Percentiles rank a stretch among this genome's conserved stretches.
Conservation (phyloP, 202 grass and related monocot genomes). For the Musa balbisiana region DNA sequence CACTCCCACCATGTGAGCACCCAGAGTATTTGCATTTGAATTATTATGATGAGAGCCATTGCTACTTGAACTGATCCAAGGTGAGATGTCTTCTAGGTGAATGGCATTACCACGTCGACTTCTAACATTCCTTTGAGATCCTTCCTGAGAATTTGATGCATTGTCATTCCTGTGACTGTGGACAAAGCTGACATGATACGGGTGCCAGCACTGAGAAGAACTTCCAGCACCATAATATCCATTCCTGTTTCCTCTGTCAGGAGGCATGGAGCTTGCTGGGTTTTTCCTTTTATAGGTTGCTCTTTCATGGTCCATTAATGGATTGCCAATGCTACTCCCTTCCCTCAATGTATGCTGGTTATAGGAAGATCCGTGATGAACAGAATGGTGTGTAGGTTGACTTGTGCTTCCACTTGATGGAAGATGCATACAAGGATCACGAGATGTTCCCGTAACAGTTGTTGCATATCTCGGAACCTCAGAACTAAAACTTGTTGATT, state of each 20-base stretch:
- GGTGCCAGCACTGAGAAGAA: constrained; percentile 33
- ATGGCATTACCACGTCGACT: constrained; percentile 32
- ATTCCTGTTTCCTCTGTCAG: constrained; percentile 22
- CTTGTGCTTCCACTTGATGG: neutral
- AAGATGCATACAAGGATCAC: neutral
- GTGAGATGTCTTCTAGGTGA: constrained; percentile 40
- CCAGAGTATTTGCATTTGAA: constrained; percentile 37
- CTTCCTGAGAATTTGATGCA: constrained; percentile 30
- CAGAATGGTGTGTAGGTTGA: constrained; percentile 1
- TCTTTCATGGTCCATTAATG: constrained; percentile 26
- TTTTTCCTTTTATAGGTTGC: constrained; percentile 43
- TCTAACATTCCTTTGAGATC: constrained; percentile 82
- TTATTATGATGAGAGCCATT: constrained; percentile 22
- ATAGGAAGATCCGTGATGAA: neutral
- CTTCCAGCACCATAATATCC: constrained; percentile 37
- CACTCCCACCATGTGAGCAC: constrained; percentile 11
- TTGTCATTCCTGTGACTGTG: constrained; percentile 31
- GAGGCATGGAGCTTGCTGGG: constrained; percentile 15
- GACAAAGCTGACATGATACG: constrained; percentile 26
- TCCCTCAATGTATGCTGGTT: neutral
- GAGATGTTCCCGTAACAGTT: constrained; percentile 1
- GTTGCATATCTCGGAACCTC: neutral
- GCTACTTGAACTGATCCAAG: constrained; percentile 29
- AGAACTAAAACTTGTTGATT: neutral
- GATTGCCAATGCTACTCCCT: neutral